Evolutionary conservation across 139 green algal genomes (phyloP), one percentile per base, ranked within the genome.

Genomic region (Pleodorina starrii): DNA sequence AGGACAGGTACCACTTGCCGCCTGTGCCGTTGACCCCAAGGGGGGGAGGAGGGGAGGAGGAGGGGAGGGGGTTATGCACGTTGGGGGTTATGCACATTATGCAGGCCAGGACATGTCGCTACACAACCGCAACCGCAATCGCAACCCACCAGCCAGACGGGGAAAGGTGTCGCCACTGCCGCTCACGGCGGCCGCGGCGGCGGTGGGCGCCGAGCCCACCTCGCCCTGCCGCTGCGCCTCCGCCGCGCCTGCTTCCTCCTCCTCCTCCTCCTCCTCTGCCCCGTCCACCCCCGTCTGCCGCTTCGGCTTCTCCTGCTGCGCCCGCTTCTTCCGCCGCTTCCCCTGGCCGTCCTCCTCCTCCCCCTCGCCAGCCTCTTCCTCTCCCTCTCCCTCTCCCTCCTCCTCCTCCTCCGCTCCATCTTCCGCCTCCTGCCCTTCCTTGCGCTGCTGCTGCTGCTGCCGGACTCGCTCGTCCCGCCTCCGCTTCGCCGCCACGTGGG

Each of bases 1-100:
- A 68, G 4, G 74, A 86, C n/a, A 99, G 87, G 27, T 54, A 78
- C 97, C 97, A 99, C 60, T 91, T 91, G 35, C 97, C 97, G 2
- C 94, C 91, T 85, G 85, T 60, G 14, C 14, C 14, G 51, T 60
- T 17, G 51, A n/a, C n/a, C n/a, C n/a, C n/a, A n/a, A n/a, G n/a
- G n/a, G n/a, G 7, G 54, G 54, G 54, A 66, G 54, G 5, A 25
- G 9, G 54, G 9, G 54, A 66, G 9, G 54, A 66, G 54, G 54
- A 12, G 9, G 54, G 54, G 54, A 66, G 54, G 9, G 50, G 50
- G 14, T n/a, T n/a, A n/a, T 25, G 50, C 50, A 60, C 14, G 50
- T 17, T 14, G 50, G 50, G 50, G 54, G 54, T 32, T 5, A 66
- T 21, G 54, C 21, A 12, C 25, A 66, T 21, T 36, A 48, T n/a